Base-by-base conservation (phyloP, 345 rosid genomes). In the Capsella bursapastoris region DNA sequence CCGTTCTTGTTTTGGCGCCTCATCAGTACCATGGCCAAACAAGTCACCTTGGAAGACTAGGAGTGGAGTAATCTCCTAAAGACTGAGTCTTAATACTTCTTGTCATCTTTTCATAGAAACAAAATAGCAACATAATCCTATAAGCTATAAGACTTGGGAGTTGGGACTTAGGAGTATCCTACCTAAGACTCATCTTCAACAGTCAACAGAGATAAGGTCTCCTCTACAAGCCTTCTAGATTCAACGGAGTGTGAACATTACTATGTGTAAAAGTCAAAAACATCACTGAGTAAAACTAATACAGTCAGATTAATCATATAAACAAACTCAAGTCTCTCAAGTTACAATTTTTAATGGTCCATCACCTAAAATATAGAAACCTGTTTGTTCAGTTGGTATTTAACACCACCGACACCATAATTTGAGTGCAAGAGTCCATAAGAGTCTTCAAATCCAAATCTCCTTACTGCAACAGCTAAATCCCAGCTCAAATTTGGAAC, bases 341-440 rank as follows among this genome's bases (percentile, higher is more conserved):
- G 29, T 50, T 8, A 16, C 55, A 18, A 8, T 32, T 22, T 38
- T 1, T 10, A 8, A 37, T 59, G 15, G 64, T 40, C 11, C 4
- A 14, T 34, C 16, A 8, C 61, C 27, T 32, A 32, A 22, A 57
- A n/a, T 8, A 57, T 32, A 34, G 41, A 15, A 16, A 35, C 28
- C 13, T 35, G 45, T 18, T 16, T 25, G 27, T 4, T 8, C 34
- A 6, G 11, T 28, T 53, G 16, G 12, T 18, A 18, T 11, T 16
- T 34, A 48, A 57, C 29, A 37, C n/a, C 70, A 63, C 77, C 70
- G 77, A 63, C 77, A 44, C 48, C 48, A 64, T 5, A 64, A 27
- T n/a, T 50, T 2, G 18, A 52, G 34, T 25, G 5, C 32, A 28
- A 18, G 49, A 12, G 67, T 49, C 72, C 34, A 57, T 18, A n/a